Evolutionary conservation across 345 rosid species (phyloP), one percentile per base, ranked within the genome.

Genomic region (Arabidopsis suecica): DNA sequence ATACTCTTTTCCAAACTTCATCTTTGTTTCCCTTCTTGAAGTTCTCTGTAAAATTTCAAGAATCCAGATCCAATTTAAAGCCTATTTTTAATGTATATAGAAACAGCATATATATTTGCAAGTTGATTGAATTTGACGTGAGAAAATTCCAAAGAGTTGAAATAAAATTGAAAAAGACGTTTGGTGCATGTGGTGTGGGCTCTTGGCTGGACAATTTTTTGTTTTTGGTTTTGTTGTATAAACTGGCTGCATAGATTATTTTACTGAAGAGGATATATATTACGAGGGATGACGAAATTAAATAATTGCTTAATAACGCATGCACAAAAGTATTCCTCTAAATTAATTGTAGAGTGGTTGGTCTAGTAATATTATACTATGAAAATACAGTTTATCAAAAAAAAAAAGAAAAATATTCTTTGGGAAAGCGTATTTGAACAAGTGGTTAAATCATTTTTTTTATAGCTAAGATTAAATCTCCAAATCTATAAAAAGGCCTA

Each of bases 1-100:
- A 61, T 82, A 88, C 56, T 88, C 91, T 73, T 88, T 86, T 41
- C 93, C 93, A 51, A 87, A 90, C 86, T 88, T 90, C 96, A 90
- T 88, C 9, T 61, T 78, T 69, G 22, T 13, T 38, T 60, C 38
- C 38, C 30, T 18, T 54, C 25, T 61, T 56, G 11, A 8, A 16
- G 1, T 55, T 41, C 45, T 50, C 2, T 68, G 5, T 22, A 34
- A 16, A 42, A 34, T 2, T 2, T 37, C 54, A 56, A 77, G 71
- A 69, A 60, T 61, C 54, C 25, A 75, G 28, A 68, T 59, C 23
- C 28, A 42, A 1, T 9, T 14, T 8, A 20, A 8, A 37, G 5
- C 50, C 44, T 16, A 14, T 12, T 45, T 45, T 47, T 2, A 22
- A 25, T 38, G 5, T 20, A 33, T 73, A 5, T 42, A 5, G 0